phyloP scores from a whole-genome alignment of 139 green algal species.

The Chlorella sp. region DNA sequence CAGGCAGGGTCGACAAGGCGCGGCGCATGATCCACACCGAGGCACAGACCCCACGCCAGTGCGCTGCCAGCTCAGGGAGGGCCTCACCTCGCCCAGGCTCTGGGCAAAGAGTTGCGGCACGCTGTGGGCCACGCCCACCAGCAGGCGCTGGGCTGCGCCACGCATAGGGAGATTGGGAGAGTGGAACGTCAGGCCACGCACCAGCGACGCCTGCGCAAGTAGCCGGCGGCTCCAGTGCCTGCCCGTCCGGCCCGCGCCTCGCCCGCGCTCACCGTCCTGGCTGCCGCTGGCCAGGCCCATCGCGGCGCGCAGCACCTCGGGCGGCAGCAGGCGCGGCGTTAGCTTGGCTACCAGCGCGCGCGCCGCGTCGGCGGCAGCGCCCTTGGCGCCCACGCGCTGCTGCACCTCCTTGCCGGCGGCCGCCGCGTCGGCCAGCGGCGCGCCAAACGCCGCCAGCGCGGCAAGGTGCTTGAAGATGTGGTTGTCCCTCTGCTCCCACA shows the following conservation, averaged over 20 bases:
- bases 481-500: slow-evolving; percentile 65
- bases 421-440: slow-evolving; percentile 14
- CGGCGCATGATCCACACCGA: too few relatives aligned
- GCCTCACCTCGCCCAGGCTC: slow-evolving; percentile 26
- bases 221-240: too few relatives aligned
- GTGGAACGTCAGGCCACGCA: too few relatives aligned
- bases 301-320: slow-evolving; percentile 52
- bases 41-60: too few relatives aligned
- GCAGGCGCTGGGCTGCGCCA: slow-evolving; percentile 21
- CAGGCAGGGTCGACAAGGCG: too few relatives aligned
- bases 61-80: too few relatives aligned
- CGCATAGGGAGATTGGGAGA: too few relatives aligned
- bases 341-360: slow-evolving; percentile 45
- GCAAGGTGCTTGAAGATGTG: slow-evolving; percentile 64
- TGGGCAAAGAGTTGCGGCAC: slow-evolving; percentile 39
- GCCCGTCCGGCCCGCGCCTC: too few relatives aligned
- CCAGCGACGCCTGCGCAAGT: too few relatives aligned
- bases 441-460: slow-evolving; percentile 34
- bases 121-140: slow-evolving; percentile 26
- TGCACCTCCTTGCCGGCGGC: slow-evolving; percentile 61
- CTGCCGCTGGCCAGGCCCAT: slow-evolving; percentile 28
- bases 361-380: slow-evolving; percentile 50
- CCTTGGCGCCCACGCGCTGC: slow-evolving; percentile 62
- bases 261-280: slow-evolving; percentile 4
- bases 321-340: slow-evolving; percentile 57